Evolutionary conservation across 164 flowering plant species (phyloP).

Genomic region (Taxillus chinensis): DNA sequence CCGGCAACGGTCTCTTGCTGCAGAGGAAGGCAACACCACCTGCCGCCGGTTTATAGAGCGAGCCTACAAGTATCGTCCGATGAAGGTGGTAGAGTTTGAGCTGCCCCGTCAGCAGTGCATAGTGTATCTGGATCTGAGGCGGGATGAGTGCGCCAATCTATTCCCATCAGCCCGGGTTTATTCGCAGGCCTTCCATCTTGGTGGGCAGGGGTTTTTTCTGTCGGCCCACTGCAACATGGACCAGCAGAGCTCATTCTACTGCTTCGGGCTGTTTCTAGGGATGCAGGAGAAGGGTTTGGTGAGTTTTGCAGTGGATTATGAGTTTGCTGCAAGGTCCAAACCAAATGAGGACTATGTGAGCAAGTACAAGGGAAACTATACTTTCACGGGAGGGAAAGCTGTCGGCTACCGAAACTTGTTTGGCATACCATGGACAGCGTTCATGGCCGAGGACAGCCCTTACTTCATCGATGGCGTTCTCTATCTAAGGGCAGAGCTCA

Average conservation of each 20-base stretch:
- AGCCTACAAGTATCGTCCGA: constrained; percentile 42
- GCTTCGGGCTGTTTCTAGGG: constrained; percentile 48
- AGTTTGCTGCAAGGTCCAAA: constrained; percentile 39
- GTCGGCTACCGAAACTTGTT: constrained; percentile 43
- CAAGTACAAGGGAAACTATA: constrained; percentile 38
- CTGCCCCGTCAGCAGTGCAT: constrained; percentile 42
- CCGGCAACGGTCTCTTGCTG: constrained; percentile 26
- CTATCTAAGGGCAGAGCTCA: constrained; percentile 43
- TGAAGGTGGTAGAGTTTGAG: constrained; percentile 45
- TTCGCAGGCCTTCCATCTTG: constrained; percentile 51
- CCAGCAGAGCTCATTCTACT: constrained; percentile 41
- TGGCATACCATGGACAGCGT: constrained; percentile 32
- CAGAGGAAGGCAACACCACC: constrained; percentile 19
- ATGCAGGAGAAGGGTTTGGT: constrained; percentile 51
- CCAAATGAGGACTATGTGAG: constrained; percentile 32
- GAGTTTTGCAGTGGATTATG: constrained; percentile 34
- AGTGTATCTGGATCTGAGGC: constrained; percentile 45
- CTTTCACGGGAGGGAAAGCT: constrained; percentile 45
- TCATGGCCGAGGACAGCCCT: constrained; percentile 34
- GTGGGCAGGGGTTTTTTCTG: constrained; percentile 50
- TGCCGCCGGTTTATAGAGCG: constrained; percentile 31
- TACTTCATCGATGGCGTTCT: constrained; percentile 40
- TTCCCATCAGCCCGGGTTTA: constrained; percentile 42
- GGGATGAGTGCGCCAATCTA: constrained; percentile 36
- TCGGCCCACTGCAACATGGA: constrained; percentile 57